phyloP scores from a whole-genome alignment of 345 rosid species.

The Rhizophora apiculata region DNA sequence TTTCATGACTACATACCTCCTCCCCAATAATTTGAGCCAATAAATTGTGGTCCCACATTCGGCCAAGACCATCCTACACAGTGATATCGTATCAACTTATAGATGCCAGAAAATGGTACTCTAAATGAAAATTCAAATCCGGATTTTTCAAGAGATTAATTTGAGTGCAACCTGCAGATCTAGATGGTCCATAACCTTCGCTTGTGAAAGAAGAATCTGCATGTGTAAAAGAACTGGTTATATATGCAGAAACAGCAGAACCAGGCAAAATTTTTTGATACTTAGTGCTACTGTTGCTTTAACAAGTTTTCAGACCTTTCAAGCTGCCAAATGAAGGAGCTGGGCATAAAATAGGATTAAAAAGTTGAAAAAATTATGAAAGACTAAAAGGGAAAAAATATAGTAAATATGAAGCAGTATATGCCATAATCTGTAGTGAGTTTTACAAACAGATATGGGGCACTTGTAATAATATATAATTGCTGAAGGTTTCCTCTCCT shows the following conservation, averaged over 20 bases:
- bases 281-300: background rate
- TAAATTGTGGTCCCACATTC: conserved; percentile 58
- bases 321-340: background rate
- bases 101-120: conserved; percentile 7
- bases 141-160: background rate
- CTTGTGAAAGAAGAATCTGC: conserved; percentile 59
- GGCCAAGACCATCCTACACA: conserved; percentile 82
- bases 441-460: no score
- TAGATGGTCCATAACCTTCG: conserved; percentile 64
- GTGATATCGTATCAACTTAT: conserved; percentile 10
- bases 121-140: background rate
- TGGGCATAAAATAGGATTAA: conserved; percentile 1
- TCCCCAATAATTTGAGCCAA: conserved; percentile 54
- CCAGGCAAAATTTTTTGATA: background rate
- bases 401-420: background rate
- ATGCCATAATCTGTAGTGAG: no score
- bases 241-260: background rate
- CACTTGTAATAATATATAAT: no score
- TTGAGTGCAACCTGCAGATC: conserved; percentile 52
- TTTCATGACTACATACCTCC: conserved; percentile 46
- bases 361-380: background rate
- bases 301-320: background rate
- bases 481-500: no score
- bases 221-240: background rate
- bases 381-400: background rate